Conservation (phyloP, 352 stramenopile species). For the Pelagophyceae sp. region DNA sequence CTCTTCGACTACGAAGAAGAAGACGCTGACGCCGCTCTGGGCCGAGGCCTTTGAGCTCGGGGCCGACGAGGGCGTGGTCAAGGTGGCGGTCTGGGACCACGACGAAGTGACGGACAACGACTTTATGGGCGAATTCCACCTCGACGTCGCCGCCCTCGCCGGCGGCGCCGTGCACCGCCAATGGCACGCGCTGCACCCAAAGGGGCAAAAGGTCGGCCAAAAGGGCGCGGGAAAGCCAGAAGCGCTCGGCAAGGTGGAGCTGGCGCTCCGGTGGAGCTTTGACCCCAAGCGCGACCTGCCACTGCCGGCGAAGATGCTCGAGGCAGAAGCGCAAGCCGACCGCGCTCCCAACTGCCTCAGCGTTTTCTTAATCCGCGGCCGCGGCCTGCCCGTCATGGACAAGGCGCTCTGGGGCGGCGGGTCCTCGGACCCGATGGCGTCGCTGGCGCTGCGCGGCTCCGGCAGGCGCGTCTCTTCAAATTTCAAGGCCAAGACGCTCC, state of each 20-base stretch:
- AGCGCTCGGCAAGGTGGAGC: not conserved
- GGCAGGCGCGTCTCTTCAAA: not conserved
- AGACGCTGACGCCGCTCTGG: constrained; percentile 5
- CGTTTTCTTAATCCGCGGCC: not conserved
- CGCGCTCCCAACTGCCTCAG: not conserved
- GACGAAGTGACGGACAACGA: not conserved
- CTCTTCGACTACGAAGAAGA: not conserved
- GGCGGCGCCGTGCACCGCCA: not conserved
- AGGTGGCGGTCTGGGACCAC: not conserved
- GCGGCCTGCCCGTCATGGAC: not conserved
- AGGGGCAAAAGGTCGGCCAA: too few species aligned
- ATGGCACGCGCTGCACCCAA: not conserved
- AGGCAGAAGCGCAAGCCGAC: too few species aligned
- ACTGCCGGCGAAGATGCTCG: not conserved
- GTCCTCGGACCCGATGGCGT: not conserved
- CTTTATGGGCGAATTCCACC: not conserved
- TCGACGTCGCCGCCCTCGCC: not conserved
- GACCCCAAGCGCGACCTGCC: not conserved
- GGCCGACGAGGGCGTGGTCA: not conserved
- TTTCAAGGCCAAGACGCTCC: not conserved
- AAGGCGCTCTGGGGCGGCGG: not conserved
- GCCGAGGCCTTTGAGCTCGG: not conserved
- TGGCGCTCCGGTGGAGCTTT: not conserved
- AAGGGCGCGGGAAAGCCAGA: not conserved
- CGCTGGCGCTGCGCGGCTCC: too few species aligned